Conservation (phyloP, 495 filamentous ascomycete species). For the Talaromyces ruber region DNA sequence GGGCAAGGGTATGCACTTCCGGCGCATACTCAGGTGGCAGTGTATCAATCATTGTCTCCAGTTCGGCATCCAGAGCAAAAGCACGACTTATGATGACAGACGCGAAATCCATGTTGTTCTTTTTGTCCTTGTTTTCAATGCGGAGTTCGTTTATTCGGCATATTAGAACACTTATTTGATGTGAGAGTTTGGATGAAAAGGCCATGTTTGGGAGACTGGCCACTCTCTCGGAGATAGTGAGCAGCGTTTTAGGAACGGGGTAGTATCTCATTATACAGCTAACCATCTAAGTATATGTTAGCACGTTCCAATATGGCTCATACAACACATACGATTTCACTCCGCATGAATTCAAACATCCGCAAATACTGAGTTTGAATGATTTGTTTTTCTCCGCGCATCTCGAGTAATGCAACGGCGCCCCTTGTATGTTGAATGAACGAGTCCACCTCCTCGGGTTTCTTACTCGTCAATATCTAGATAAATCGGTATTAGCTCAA, state of each 20-base stretch:
- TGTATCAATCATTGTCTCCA: conserved; percentile 19
- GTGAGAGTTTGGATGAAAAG: not conserved
- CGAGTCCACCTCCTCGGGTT: not conserved
- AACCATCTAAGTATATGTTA: not conserved
- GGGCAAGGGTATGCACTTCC: not conserved
- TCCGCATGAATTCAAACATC: conserved; percentile 50
- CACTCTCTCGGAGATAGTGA: conserved; percentile 21
- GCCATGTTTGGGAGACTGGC: not conserved
- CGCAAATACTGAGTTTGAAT: conserved; percentile 42
- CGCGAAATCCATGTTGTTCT: conserved; percentile 27
- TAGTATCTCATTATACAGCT: not conserved
- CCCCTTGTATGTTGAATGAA: conserved; percentile 43
- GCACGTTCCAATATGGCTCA: not conserved
- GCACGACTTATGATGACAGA: conserved; percentile 36
- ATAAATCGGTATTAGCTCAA: not conserved
- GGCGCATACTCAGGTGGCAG: not conserved
- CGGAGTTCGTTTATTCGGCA: conserved; percentile 37
- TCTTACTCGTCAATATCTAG: conserved; percentile 5
- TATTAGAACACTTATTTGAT: conserved; percentile 6
- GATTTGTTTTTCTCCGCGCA: conserved; percentile 50
- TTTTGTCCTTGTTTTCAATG: not conserved
- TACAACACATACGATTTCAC: conserved; percentile 26
- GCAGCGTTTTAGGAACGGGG: conserved; percentile 21
- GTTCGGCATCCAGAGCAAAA: conserved; percentile 41
- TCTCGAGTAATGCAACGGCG: conserved; percentile 44